Evolutionary conservation across 805 yeast genomes (phyloP), one percentile per base, ranked within the genome.

Genomic region (Yarrowia porcina): DNA sequence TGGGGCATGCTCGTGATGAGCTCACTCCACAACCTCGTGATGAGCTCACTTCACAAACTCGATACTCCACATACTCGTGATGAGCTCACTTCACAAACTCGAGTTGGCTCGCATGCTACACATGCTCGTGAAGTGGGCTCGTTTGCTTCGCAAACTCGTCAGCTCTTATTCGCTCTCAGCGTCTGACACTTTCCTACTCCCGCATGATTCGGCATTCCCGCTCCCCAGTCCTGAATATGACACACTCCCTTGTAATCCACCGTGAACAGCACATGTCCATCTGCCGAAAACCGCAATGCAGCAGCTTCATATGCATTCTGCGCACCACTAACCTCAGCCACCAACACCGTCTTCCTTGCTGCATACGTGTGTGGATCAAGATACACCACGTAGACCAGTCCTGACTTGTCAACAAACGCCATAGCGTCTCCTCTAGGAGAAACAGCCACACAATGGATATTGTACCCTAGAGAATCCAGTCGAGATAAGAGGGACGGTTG

Each of bases 351-450:
- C 63, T 87, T 79, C 59, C 83, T 80, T 83, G 65, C 82, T 83
- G 65, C 77, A 79, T 64, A 80, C 81, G 72, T 82, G 80, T 68
- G 82, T 79, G 21, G 80, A 28, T 59, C 63, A 11, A 44, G 18
- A 17, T 18, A 27, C 1, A 88, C 82, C 39, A 90, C 76, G 68
- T 82, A 90, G 0, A 91, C 85, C 1, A 83, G 77, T 0, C 98
- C 98, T 63, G 84, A 84, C 65, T 89, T 83, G 70, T 88, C 94
- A 20, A 91, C 74, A 67, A 89, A 87, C 2, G 93, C 96, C 28
- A 90, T 79, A 0, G 94, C 87, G 70, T 91, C 96, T 30, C 94
- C 92, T 21, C 96, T 77, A 1, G 97, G 97, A 2, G 96, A 88
- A 0, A 89, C 80, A 21, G 86, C 85, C 63, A 87, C 83, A 47